Base-by-base conservation (phyloP, 495 filamentous ascomycete genomes). In the Podospora pseudocomata region DNA sequence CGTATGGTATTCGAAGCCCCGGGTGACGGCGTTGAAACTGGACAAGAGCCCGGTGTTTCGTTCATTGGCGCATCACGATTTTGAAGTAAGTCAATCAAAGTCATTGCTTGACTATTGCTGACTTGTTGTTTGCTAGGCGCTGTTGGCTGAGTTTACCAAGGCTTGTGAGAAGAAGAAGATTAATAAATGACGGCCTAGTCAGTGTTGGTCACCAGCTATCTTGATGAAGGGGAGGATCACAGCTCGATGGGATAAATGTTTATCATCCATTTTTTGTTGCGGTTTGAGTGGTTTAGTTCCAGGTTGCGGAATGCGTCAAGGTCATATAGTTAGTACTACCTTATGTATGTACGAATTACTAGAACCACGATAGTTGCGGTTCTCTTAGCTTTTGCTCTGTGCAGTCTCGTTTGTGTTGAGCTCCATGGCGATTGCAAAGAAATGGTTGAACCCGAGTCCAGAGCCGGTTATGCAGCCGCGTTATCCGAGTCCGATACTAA, bases 1-100 rank as follows among this genome's bases (percentile, higher is more conserved):
- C 85, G 1, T 88, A 87, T 73, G 87, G 87, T 0, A 86, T 89
- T 60, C 74, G 75, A 58, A 88, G 85, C 70, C 86, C 87, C 0
- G 72, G 26, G 74, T 84, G 0, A 75, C 72, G 4, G 57, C 66
- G 26, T 71, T 84, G 66, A 85, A 81, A 67, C 70, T 86, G 26
- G 76, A 80, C 16, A 80, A 73, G 28, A 63, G 71, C 15, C 11
- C 18, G 0, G 76, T 83, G 2, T 89, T 87, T 74, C 80, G 80
- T 9, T 84, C 83, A 4, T 77, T 88, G 76, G 77, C 67, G n/a
- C 72, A 80, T 63, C 84, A 84, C 63, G 75, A 78, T 49, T 86
- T 86, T 66, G 76, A 82, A 72, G 82, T 84, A 70, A 61, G 77
- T 74, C 1, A 11, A 49, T 2, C 3, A 63, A 56, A 13, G 4